A percentile compares a stretch with the other conserved stretches of the same genome.
Conservation (phyloP, 2,329 filamentous ascomycete genomes). For the Monosporascus sp. region DNA sequence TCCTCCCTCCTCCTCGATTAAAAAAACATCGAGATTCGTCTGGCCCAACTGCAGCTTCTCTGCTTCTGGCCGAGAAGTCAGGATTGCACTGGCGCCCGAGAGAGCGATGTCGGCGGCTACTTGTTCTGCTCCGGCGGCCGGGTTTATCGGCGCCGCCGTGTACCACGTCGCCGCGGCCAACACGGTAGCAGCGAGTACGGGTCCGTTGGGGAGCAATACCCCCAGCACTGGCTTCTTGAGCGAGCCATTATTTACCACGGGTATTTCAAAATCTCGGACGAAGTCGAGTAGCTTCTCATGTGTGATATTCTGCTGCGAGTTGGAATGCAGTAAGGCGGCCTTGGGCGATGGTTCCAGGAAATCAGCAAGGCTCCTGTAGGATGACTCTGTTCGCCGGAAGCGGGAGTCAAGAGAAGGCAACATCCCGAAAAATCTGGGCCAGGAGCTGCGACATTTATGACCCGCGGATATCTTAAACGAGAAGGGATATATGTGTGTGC, state of each 20-base stretch:
- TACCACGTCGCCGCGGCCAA: slow-evolving; percentile 45
- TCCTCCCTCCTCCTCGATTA: slow-evolving; percentile 31
- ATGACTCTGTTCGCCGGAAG: neutral
- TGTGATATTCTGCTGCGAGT: slow-evolving; percentile 21
- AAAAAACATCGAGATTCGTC: slow-evolving; percentile 31
- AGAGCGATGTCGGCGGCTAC: slow-evolving; percentile 45
- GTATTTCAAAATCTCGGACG: slow-evolving; percentile 27
- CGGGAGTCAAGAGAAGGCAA: neutral
- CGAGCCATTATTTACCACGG: slow-evolving; percentile 7
- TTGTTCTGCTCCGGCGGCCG: slow-evolving; percentile 42
- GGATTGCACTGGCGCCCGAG: slow-evolving; percentile 38
- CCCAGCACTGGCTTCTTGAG: slow-evolving; percentile 38
- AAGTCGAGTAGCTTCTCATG: slow-evolving; percentile 27
- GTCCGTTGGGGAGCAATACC: slow-evolving; percentile 48
- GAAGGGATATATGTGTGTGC: neutral
- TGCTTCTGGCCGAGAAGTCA: slow-evolving; percentile 37
- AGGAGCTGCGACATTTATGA: neutral
- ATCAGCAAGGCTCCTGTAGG: slow-evolving; percentile 30
- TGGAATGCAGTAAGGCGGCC: slow-evolving; percentile 24
- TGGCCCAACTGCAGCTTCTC: slow-evolving; percentile 31
- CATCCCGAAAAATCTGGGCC: neutral
- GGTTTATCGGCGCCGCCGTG: slow-evolving; percentile 46
- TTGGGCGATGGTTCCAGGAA: slow-evolving; percentile 21
- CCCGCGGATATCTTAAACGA: neutral
- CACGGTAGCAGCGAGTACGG: slow-evolving; percentile 43